phyloP scores from a whole-genome alignment of 345 rosid species.

The Durio zibethinus region DNA sequence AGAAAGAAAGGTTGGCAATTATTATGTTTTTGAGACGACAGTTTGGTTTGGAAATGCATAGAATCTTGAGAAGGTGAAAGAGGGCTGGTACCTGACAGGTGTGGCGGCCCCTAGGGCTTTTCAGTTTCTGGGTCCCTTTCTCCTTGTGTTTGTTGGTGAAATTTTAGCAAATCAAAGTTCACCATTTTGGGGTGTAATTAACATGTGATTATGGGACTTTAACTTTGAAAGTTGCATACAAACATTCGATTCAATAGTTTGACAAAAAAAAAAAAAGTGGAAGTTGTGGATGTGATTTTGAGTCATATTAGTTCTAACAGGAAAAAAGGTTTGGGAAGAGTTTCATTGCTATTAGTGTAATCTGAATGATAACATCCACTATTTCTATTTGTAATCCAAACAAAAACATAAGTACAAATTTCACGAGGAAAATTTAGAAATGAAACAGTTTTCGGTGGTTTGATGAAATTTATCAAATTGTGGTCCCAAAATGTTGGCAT shows the following conservation, averaged over 20 bases:
- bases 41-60: neutral
- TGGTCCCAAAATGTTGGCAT: constrained; percentile 26
- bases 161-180: constrained; percentile 10
- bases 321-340: too few relatives aligned
- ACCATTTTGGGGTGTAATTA: neutral
- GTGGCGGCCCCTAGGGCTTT: neutral
- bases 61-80: neutral
- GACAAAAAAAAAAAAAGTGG: too few relatives aligned
- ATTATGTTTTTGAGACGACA: neutral
- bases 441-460: neutral
- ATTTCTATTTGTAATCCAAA: too few relatives aligned
- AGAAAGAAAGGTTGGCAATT: neutral
- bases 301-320: too few relatives aligned
- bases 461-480: neutral
- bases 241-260: too few relatives aligned
- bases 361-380: neutral
- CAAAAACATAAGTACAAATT: neutral
- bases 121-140: constrained; percentile 18
- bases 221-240: too few relatives aligned
- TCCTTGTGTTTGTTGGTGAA: constrained; percentile 24
- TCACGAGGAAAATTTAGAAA: neutral
- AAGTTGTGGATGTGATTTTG: too few relatives aligned
- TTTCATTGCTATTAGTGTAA: too few relatives aligned
- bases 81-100: neutral
- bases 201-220: too few relatives aligned